phyloP scores from a whole-genome alignment of 805 yeast genomes.

The Helenozyma rhizophorensis region DNA sequence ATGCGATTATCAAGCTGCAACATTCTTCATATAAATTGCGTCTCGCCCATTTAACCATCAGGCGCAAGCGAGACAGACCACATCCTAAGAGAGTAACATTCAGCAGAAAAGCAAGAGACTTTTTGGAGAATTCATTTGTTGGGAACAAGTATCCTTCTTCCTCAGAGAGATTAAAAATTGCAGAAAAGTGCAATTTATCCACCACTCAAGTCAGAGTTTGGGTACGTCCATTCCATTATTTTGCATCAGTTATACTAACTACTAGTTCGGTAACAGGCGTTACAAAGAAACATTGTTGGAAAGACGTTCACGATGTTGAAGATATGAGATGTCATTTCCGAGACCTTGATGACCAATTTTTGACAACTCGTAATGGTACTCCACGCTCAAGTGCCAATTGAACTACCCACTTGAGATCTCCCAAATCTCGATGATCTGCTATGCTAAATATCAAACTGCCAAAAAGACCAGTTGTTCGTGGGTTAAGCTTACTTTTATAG shows the following conservation, averaged over 20 bases:
- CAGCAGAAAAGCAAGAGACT: constrained; percentile 1
- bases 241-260: constrained; percentile 5
- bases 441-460: constrained; percentile 9
- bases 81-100: neutral
- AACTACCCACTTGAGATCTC: constrained; percentile 11
- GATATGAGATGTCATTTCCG: constrained; percentile 3
- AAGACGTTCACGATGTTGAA: too few relatives aligned
- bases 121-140: constrained; percentile 1
- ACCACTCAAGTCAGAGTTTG: constrained; percentile 29
- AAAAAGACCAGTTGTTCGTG: constrained; percentile 9
- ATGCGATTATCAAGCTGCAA: neutral
- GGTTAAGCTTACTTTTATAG: constrained; percentile 12
- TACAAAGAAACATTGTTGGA: constrained; percentile 21
- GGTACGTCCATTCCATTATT: constrained; percentile 18
- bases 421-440: constrained; percentile 11
- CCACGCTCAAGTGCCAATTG: constrained; percentile 5
- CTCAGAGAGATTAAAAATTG: constrained; percentile 22
- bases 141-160: constrained; percentile 19
- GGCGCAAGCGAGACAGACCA: neutral
- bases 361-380: constrained; percentile 5
- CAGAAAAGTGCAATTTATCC: constrained; percentile 22
- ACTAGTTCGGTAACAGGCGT: constrained; percentile 28
- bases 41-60: constrained; percentile 1
- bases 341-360: constrained; percentile 4
- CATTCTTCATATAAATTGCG: neutral